These are phyloP conservation scores for Ustilago lituana DNA, from an alignment of 1,284 basidiomycete species.

Conservation along the genomic window DNA sequence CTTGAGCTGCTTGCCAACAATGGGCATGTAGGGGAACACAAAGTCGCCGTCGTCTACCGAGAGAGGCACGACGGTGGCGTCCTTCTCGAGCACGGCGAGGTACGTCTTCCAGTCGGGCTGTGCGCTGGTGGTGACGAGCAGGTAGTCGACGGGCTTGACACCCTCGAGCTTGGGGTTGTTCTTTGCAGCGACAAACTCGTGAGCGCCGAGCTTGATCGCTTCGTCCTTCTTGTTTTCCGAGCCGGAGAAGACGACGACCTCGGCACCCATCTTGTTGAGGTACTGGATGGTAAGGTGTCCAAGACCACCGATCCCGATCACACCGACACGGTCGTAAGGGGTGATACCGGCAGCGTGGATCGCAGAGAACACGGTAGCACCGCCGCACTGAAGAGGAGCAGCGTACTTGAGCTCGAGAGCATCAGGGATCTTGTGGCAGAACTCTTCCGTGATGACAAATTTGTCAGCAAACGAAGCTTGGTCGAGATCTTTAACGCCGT, in stretches of 20 bases:
- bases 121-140: conserved; percentile 58
- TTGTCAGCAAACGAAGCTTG: conserved; percentile 61
- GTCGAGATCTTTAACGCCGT: conserved; percentile 52
- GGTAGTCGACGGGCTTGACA: conserved; percentile 54
- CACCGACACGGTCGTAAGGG: conserved; percentile 43
- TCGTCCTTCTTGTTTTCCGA: conserved; percentile 56
- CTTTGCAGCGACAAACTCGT: conserved; percentile 60
- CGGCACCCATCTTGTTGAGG: conserved; percentile 53
- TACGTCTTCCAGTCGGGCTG: conserved; percentile 62
- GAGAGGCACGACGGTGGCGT: conserved; percentile 59
- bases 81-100: conserved; percentile 52
- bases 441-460: conserved; percentile 57
- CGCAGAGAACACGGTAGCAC: conserved; percentile 53
- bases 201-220: conserved; percentile 52
- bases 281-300: conserved; percentile 56
- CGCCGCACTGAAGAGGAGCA: conserved; percentile 56
- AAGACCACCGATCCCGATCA: conserved; percentile 51
- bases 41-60: conserved; percentile 45
- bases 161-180: conserved; percentile 55
- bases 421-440: conserved; percentile 61
- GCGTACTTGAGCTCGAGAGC: conserved; percentile 54
- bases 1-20: conserved; percentile 57
- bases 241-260: conserved; percentile 54
- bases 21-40: conserved; percentile 54
- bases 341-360: conserved; percentile 42